A percentile compares a stretch with the other conserved stretches of the same genome.
phyloP scores from a whole-genome alignment of 306 rosid genomes.

The Canavalia ensiformis region DNA sequence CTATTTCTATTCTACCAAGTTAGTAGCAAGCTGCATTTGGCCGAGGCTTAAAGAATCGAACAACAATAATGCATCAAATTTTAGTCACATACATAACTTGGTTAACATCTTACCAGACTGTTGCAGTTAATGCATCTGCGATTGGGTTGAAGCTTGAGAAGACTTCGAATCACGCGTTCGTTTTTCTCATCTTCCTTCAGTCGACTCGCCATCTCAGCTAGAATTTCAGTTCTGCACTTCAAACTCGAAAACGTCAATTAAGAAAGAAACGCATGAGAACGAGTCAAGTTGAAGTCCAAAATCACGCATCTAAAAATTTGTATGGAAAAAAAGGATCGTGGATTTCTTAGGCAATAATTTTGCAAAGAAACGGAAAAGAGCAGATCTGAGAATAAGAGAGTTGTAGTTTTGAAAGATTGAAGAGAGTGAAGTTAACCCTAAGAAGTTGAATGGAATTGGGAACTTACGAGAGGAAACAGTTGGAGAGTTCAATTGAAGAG shows the following conservation, averaged over 20 bases:
- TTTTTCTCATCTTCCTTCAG: constrained; percentile 89
- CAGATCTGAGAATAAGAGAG: constrained; percentile 61
- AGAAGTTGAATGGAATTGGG: constrained; percentile 17
- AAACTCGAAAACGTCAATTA: constrained; percentile 38
- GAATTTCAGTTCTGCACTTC: constrained; percentile 42
- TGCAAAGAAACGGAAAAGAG: neutral
- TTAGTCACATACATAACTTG: neutral
- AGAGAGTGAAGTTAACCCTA: constrained; percentile 55
- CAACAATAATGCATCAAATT: neutral
- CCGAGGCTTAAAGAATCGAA: constrained; percentile 4
- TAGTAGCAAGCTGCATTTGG: neutral
- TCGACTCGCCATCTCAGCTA: constrained; percentile 72
- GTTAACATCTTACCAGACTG: constrained; percentile 66
- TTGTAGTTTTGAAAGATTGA: neutral
- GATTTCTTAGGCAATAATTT: constrained; percentile 38
- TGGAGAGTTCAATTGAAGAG: constrained; percentile 27
- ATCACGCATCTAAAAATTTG: constrained; percentile 9
- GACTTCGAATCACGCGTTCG: constrained; percentile 88
- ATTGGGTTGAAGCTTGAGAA: constrained; percentile 82
- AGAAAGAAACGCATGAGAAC: neutral
- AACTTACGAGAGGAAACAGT: constrained; percentile 55
- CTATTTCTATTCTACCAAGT: constrained; percentile 16
- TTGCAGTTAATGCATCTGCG: constrained; percentile 94
- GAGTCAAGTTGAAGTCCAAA: constrained; percentile 27
- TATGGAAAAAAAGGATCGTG: neutral